Evolutionary conservation across 2,329 filamentous ascomycete species (phyloP).

Genomic region (Fonsecaea erecta): DNA sequence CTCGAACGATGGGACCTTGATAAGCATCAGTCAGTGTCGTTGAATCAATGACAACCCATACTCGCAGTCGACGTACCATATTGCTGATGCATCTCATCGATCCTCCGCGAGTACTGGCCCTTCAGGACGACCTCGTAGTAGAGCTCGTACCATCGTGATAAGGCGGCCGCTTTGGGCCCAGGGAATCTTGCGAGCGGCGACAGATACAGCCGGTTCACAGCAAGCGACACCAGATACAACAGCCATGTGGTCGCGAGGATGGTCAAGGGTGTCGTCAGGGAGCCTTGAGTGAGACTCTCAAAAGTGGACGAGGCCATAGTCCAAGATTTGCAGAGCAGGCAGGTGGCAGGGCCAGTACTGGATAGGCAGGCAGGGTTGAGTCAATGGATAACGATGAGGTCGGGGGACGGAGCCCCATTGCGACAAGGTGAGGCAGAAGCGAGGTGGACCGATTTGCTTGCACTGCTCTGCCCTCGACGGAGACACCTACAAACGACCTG

Average conservation of each 20-base stretch:
- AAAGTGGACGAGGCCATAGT: background rate
- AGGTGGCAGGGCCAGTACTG: background rate
- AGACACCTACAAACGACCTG: background rate
- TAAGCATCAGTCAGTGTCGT: background rate
- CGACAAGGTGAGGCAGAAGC: background rate
- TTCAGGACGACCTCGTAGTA: constrained; percentile 39
- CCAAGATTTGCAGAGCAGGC: background rate
- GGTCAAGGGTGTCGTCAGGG: background rate
- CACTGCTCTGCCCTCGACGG: background rate
- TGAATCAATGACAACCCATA: background rate
- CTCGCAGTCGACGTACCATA: constrained; percentile 35
- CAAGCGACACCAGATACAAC: constrained; percentile 5
- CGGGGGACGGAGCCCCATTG: no score
- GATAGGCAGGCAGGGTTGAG: background rate
- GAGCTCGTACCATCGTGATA: constrained; percentile 40
- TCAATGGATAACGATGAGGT: no score
- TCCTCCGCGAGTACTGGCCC: constrained; percentile 38
- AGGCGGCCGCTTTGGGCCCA: constrained; percentile 34
- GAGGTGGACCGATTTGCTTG: background rate
- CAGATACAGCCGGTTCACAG: constrained; percentile 28
- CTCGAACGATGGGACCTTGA: constrained; percentile 42
- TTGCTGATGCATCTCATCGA: constrained; percentile 39
- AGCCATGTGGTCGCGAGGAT: background rate
- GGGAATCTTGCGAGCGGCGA: constrained; percentile 34
- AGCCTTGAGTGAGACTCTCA: background rate